These are phyloP conservation scores for Nicotiana undulata DNA, from an alignment of 257 asterid genomes.

Conservation along the genomic window DNA sequence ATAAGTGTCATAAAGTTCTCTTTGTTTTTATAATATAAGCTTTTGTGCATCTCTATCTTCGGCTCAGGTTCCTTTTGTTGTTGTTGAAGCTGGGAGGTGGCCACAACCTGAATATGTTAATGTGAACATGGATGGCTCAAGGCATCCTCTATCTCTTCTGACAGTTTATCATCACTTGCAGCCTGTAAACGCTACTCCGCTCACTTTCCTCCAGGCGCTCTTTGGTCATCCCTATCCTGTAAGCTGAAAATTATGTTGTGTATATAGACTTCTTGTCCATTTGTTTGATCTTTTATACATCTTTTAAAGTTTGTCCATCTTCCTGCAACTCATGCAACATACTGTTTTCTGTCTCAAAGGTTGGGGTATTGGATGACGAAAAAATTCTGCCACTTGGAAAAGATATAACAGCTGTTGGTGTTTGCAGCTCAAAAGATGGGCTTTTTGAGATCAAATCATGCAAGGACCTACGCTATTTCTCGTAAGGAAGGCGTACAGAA, in stretches of 20 bases:
- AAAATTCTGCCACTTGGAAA: slow-evolving; percentile 80
- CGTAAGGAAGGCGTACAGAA: slow-evolving; percentile 37
- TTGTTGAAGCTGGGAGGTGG: slow-evolving; percentile 55
- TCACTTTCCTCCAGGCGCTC: slow-evolving; percentile 77
- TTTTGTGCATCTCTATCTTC: neutral
- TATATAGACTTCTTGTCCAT: neutral
- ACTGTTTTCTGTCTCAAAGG: slow-evolving; percentile 30
- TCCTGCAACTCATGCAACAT: neutral
- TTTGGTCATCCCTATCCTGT: slow-evolving; percentile 84
- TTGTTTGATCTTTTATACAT: neutral
- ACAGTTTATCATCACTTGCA: slow-evolving; percentile 66
- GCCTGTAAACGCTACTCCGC: slow-evolving; percentile 61
- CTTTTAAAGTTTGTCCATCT: slow-evolving; percentile 9
- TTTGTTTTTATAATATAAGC: neutral
- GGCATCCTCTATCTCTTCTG: slow-evolving; percentile 68
- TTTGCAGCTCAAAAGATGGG: slow-evolving; percentile 55
- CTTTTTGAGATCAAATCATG: slow-evolving; percentile 61
- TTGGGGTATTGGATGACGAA: slow-evolving; percentile 83
- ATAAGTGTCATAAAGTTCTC: neutral
- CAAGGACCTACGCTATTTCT: slow-evolving; percentile 73
- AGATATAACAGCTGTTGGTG: slow-evolving; percentile 75
- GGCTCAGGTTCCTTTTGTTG: slow-evolving; percentile 76
- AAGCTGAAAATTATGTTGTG: slow-evolving; percentile 28
- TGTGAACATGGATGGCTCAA: slow-evolving; percentile 86
- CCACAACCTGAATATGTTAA: slow-evolving; percentile 53